Evolutionary conservation across 2,329 filamentous ascomycete species (phyloP).

Genomic region (Podosphaera xanthii): DNA sequence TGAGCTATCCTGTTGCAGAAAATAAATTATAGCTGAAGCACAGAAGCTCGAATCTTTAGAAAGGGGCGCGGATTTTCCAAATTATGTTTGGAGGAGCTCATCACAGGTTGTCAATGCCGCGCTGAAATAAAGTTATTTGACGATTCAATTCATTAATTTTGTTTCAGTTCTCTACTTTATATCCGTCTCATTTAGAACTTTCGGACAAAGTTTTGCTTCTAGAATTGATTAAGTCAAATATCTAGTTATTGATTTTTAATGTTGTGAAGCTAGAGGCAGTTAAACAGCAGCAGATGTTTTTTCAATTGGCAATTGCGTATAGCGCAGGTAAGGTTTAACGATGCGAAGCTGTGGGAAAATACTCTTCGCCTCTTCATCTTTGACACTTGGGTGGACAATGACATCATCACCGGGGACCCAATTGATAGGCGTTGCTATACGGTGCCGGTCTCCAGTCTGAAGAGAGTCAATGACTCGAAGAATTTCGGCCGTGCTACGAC

Average conservation of each 20-base stretch:
- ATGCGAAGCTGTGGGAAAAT: constrained; percentile 59
- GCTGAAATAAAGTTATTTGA: no score
- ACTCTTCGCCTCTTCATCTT: constrained; percentile 65
- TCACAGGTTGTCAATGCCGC: no score
- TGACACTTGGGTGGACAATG: constrained; percentile 67
- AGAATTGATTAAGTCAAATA: not conserved
- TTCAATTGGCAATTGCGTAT: constrained; percentile 41
- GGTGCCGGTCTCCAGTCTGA: constrained; percentile 70
- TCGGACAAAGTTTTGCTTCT: no score
- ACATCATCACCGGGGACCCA: constrained; percentile 79
- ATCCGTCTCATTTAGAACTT: no score
- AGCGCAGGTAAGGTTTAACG: constrained; percentile 53
- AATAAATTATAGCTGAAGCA: no score
- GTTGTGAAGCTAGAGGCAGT: not conserved
- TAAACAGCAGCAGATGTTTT: constrained; percentile 13
- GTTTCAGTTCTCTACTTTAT: no score
- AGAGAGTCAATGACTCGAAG: constrained; percentile 59
- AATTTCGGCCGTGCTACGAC: constrained; percentile 61
- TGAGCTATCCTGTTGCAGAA: no score
- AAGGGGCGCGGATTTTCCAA: no score
- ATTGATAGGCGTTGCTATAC: constrained; percentile 72
- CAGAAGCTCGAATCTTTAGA: no score
- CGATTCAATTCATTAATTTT: no score
- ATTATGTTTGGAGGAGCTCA: no score
- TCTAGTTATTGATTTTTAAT: not conserved